Evolutionary conservation across 2,329 filamentous ascomycete species (phyloP), one percentile per base, ranked within the genome.

Genomic region (Teratosphaeria zuluensis): DNA sequence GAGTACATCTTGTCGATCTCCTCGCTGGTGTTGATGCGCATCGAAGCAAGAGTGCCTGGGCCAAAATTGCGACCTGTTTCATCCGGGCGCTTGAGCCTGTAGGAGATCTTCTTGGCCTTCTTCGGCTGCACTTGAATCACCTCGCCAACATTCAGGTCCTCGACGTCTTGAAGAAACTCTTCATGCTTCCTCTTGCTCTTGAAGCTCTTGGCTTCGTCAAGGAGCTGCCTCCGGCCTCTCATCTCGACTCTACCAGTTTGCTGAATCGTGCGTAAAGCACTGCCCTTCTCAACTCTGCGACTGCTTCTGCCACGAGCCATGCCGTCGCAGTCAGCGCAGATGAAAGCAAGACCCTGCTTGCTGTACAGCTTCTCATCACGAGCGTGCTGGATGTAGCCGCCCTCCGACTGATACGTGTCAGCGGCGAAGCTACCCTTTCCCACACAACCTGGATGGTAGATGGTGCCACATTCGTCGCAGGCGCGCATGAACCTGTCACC

Each of bases 401-500:
- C 30, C 54, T 52, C 19, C 19, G 16, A 19, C n/a, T 8, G 16
- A 30, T 56, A 59, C 4, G 54, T 21, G 24, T 46, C 31, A 9
- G 19, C 11, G 4, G 31, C 8, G 12, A 35, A 38, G 6, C 19
- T 7, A n/a, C 58, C 58, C 53, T 60, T 60, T 51, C 58, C 60
- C 1, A 62, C 24, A 55, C 62, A 63, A 42, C 19, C 19, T 11
- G 60, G 60, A 32, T 63, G 62, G 35, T 59, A 60, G 48, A 30
- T 28, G 28, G 42, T 28, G 21, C 53, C 51, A 53, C 62, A 63
- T 4, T 24, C 16, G 3, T 19, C 24, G 56, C 60, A 63, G 19
- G 48, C 19, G 4, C 55, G 38, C 59, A 63, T 56, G 19, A 38
- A 53, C 14, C 52, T 31, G 33, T 60, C 60, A 8, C 46, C 30